These are phyloP conservation scores for Penicillium sp. DNA, from an alignment of 2,329 filamentous ascomycete genomes.

Conservation along the genomic window DNA sequence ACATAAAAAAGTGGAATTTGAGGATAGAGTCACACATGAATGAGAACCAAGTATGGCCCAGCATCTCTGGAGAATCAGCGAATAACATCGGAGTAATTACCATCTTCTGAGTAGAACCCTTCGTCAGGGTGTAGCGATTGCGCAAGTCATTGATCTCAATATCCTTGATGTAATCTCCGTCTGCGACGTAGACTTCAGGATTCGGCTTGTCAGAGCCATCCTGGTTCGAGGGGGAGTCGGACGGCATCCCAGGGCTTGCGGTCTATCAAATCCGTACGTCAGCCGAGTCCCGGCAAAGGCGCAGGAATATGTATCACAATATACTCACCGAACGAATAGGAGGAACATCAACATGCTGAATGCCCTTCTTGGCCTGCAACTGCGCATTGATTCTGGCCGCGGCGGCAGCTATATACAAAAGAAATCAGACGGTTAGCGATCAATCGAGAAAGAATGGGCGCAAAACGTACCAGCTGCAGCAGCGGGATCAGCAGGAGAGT, in stretches of 20 bases:
- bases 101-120: constrained; percentile 97
- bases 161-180: constrained; percentile 97
- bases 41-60: constrained; percentile 35
- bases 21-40: constrained; percentile 21
- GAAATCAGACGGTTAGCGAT: constrained; percentile 16
- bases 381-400: constrained; percentile 84
- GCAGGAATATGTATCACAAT: background rate
- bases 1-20: constrained; percentile 20
- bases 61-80: constrained; percentile 59
- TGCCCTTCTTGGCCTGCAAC: constrained; percentile 80
- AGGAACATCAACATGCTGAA: constrained; percentile 86
- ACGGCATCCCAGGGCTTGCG: constrained; percentile 54
- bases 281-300: background rate
- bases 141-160: constrained; percentile 98
- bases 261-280: constrained; percentile 30
- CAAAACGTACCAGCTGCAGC: constrained; percentile 67
- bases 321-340: constrained; percentile 64
- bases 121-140: constrained; percentile 95
- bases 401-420: constrained; percentile 65
- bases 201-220: constrained; percentile 62
- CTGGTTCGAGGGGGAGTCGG: constrained; percentile 52
- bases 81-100: constrained; percentile 78
- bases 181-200: constrained; percentile 87
- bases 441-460: background rate
- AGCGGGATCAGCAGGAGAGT: constrained; percentile 63